Evolutionary conservation across 2,329 filamentous ascomycete genomes (phyloP), one percentile per base, ranked within the genome.

Genomic region (Cadophora sp.): DNA sequence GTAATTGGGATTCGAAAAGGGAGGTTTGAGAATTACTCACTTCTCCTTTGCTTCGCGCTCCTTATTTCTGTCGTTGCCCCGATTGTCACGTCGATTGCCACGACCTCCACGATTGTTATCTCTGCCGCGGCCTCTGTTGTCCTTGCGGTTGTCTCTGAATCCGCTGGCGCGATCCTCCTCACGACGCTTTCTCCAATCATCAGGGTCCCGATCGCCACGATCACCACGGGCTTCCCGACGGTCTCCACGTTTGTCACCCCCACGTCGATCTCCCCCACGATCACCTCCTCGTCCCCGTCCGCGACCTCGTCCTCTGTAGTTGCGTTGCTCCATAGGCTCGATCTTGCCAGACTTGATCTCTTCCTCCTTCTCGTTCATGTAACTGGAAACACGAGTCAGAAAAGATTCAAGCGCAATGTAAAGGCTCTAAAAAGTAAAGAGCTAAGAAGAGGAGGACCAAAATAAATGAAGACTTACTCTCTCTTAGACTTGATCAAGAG

Each of bases 401-500:
- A 6, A 12, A 40, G 29, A n/a, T 63, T 37, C 50, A 56, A 16
- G 34, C n/a, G n/a, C 4, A 9, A 9, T 26, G 1, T 9, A n/a
- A 22, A 14, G 22, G 62, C 14, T 40, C 6, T 61, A 27, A 3
- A 8, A 19, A n/a, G 4, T 1, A 22, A 16, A 16, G 22, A 40
- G n/a, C 9, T 31, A 27, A 16, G 6, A 24, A 27, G 3, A 29
- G 3, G 9, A 22, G 19, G 43, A 22, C 43, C 6, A 22, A 8
- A 4, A 22, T 19, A 6, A 22, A 48, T 48, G 16, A n/a, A n/a
- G 29, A 64, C 62, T 58, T 58, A 64, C 62, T n/a, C 51, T 46
- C 53, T 87, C 89, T 99, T 99, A 81, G 89, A 90, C 89, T 93
- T 94, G 82, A 96, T 90, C 78, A 89, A 83, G 62, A 98, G 85